A percentile compares a stretch with the other conserved stretches of the same genome.
These are phyloP conservation scores for Gleditsia sinensis DNA, from an alignment of 306 rosid species.

Conservation along the genomic window DNA sequence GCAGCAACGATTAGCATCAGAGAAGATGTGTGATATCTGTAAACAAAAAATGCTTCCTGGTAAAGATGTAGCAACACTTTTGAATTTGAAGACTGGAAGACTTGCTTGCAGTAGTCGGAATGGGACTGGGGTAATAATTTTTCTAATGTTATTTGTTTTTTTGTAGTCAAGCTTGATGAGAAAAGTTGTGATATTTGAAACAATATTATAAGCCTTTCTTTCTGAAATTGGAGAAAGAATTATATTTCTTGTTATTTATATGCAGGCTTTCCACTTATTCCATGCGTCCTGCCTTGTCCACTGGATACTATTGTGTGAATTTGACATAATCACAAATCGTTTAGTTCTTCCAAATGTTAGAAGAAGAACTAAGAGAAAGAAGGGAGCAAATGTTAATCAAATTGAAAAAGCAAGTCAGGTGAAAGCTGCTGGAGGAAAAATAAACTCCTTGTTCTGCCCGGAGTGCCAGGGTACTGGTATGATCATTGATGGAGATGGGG, in stretches of 20 bases:
- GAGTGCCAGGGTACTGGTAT: conserved; percentile 91
- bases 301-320: conserved; percentile 85
- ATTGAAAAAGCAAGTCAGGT: conserved; percentile 44
- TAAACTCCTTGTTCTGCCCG: conserved; percentile 73
- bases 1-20: conserved; percentile 74
- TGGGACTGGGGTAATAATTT: conserved; percentile 66
- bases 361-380: conserved; percentile 57
- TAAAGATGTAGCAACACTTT: conserved; percentile 85
- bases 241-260: neutral
- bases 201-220: neutral
- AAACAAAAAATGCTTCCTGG: conserved; percentile 92
- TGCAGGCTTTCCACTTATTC: conserved; percentile 83
- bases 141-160: conserved; percentile 2
- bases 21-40: conserved; percentile 85
- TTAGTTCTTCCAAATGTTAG: conserved; percentile 46
- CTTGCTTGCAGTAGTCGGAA: conserved; percentile 88
- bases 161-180: conserved; percentile 1
- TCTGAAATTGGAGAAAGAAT: neutral
- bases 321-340: conserved; percentile 54
- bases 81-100: conserved; percentile 76
- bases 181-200: conserved; percentile 14
- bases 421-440: conserved; percentile 32
- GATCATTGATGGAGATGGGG: conserved; percentile 45
- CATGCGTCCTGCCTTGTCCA: conserved; percentile 82
- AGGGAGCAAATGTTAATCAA: conserved; percentile 42